Base-by-base conservation (phyloP, 2,329 filamentous ascomycete species). In the Phialophora expanda region DNA sequence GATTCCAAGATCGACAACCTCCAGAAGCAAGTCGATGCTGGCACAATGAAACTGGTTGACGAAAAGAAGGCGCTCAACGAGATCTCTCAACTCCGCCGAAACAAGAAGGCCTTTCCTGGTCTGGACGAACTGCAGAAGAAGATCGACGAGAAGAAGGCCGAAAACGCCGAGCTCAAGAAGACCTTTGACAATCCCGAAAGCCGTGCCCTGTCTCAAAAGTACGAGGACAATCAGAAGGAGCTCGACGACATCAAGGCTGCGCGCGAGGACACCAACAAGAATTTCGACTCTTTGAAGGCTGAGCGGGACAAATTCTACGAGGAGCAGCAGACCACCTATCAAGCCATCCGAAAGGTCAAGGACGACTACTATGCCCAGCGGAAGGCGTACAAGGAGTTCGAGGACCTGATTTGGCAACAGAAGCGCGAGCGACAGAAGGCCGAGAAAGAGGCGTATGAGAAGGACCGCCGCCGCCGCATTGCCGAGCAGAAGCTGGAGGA, bases 21-120 rank as follows among this genome's bases (percentile, higher is more conserved):
- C 61, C 91, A 97, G 72, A 89, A 89, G 79, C 87, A 94, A 77
- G 93, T 98, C 73, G 91, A 96, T 78, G 86, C 88, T 41, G 94
- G 94, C 70, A 90, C 86, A 77, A 93, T 99, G 90, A 96, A 93
- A 82, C 84, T 99, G 59, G 95, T 98, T 11, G 95, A 99, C 74
- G 95, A 98, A 87, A 96, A 92, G 85, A 98, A 97, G 86, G 89
- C 92, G 8, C 85, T 98, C 22, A 82, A 86, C 58, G 92, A 97
- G 74, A 89, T 97, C 73, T 91, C 90, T 56, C 89, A 82, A 77
- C 83, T 98, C 72, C 89, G 90, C 79, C 96, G 96, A 84, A 86
- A 90, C 75, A 91, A 91, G 82, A 98, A 97, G 87, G 90, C 88
- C 80, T 97, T 99, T 78, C 87, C 89, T 65, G 87, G 88, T 68